Base-by-base conservation (phyloP, 305 asterid genomes). In the Fraxinus platypoda region DNA sequence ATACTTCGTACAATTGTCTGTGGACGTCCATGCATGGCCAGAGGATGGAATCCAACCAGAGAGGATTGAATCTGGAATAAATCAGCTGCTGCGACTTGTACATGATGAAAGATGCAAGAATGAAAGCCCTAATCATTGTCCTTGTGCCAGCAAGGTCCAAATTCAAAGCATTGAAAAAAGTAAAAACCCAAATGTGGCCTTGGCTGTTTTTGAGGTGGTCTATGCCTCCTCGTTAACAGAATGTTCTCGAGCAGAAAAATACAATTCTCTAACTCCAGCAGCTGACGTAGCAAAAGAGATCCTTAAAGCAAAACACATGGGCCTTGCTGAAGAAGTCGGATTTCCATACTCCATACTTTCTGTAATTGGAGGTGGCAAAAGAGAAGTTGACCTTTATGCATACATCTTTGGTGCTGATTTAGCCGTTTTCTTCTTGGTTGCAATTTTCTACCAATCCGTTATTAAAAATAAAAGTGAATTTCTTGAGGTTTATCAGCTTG, bases 41-140 rank as follows among this genome's bases (percentile, higher is more conserved):
- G 92, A 93, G 85, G 98, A 94, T 87, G 99, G 99, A 81, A 94
- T 97, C 84, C 99, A 97, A 77, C 99, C 99, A 0, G 99, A 94
- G 86, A 91, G 98, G 90, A 93, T 97, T 9, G 98, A 94, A 82
- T 97, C 98, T 74, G 99, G 97, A 78, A 91, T 94, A 83, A 97
- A 94, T 86, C 91, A 83, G 84, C 82, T 97, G 71, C 91, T 97
- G 75, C 88, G 85, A 87, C 94, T 93, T 83, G 94, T 97, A 77
- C 99, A 97, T 72, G 91, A 87, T 35, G 93, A 90, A 77, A 90
- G 88, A 83, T 97, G 99, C 90, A 91, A 88, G 83, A 89, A 86
- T 37, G 88, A 88, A 83, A 87, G 76, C 78, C 92, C 92, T 64
- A 74, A 83, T 81, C 79, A 30, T 68, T 92, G 98, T 87, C 90